Evolutionary conservation across 352 stramenopile genomes (phyloP).

Genomic region (Phytophthora pistaciae): DNA sequence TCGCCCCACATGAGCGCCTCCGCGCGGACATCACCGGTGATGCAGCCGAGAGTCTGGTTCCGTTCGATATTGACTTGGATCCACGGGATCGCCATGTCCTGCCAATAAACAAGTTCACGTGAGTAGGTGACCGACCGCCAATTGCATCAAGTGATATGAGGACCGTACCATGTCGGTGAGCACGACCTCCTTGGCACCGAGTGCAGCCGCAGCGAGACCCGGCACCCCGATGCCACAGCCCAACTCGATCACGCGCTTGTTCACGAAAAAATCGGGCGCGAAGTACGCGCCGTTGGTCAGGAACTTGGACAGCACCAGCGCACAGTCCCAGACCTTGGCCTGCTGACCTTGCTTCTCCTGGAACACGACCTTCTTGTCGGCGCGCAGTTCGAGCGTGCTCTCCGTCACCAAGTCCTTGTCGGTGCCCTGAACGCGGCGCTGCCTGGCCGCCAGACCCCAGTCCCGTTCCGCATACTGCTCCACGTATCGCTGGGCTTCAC

Average conservation of each 20-base stretch:
- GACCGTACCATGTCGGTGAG: slow-evolving; percentile 58
- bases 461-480: slow-evolving; percentile 47
- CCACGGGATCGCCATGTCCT: slow-evolving; percentile 55
- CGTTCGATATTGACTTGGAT: slow-evolving; percentile 60
- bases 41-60: slow-evolving; percentile 40
- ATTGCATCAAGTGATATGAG: background rate
- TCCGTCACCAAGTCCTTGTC: slow-evolving; percentile 47
- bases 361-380: slow-evolving; percentile 39
- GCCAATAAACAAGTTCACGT: background rate
- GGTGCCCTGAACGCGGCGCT: slow-evolving; percentile 29
- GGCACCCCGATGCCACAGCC: slow-evolving; percentile 69
- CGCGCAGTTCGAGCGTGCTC: slow-evolving; percentile 36
- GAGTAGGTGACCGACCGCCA: slow-evolving; percentile 10
- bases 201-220: slow-evolving; percentile 48
- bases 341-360: slow-evolving; percentile 66
- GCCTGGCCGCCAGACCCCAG: slow-evolving; percentile 49
- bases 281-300: slow-evolving; percentile 47
- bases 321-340: slow-evolving; percentile 70
- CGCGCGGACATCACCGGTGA: slow-evolving; percentile 31
- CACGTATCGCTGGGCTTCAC: slow-evolving; percentile 42
- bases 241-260: slow-evolving; percentile 65
- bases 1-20: slow-evolving; percentile 57
- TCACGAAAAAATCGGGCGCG: slow-evolving; percentile 46
- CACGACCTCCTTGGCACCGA: slow-evolving; percentile 52
- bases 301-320: slow-evolving; percentile 64